Evolutionary conservation across 768 basidiomycete species (phyloP), one percentile per base, ranked within the genome.

Genomic region (Gymnopilus junonius): DNA sequence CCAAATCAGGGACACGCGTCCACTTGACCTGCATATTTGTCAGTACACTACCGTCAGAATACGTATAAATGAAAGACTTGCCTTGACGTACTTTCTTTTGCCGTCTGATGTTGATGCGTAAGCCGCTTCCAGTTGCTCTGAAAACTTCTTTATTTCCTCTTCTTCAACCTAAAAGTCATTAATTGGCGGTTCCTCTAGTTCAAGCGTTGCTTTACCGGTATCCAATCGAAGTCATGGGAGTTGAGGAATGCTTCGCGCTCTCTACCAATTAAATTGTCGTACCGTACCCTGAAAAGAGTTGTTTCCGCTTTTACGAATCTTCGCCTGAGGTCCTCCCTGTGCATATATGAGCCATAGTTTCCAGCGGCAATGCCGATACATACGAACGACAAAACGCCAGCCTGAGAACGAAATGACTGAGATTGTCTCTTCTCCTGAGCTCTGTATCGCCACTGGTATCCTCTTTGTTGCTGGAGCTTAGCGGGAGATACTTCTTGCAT

Each of bases 301-400:
- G 85, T 82, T 77, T 99, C 97, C 5, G 95, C 92, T 70, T 93
- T 94, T 61, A 97, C 81, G 72, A 97, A 99, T 53, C 96, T 84
- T 42, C 87, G 81, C 60, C 96, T 82, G 37, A 99, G 82, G 51
- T 99, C 97, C 69, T 97, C 96, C 35, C 96, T 98, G 64, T 27
- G 23, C 32, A 35, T 58, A 25, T 40, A 60, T 59, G 10, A 59
- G 55, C 39, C 39, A 56, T 37, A 17, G 20, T 12, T 48, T 32
- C 50, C n/a, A 27, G 17, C 10, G 10, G 31, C 15, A 35, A 14
- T 3, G 29, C 17, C 29, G 25, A 40, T 17, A 88, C 95, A 73
- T 77, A 99, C 96, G 95, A 94, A 60, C 94, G 88, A 77, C 96
- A 97, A 76, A 99, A 99, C 6, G 97, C 96, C 40, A 99, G 82